Evolutionary conservation across 1,284 basidiomycete species (phyloP).

Genomic region (Marasmius tenuissimus): DNA sequence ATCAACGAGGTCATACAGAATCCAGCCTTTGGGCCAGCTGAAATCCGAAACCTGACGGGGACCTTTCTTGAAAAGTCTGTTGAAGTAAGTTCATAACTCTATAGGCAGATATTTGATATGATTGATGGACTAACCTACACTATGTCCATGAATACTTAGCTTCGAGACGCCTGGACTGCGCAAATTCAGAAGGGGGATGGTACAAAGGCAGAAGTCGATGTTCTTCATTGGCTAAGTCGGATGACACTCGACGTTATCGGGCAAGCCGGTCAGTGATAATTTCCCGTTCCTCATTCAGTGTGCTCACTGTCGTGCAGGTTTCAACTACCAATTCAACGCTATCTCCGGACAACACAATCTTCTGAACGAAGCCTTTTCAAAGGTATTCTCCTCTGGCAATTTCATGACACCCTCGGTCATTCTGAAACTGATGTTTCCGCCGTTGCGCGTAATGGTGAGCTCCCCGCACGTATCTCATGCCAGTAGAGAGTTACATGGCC

Average conservation of each 20-base stretch:
- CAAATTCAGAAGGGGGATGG: slow-evolving; percentile 6
- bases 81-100: background rate
- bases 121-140: background rate
- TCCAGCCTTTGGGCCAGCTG: slow-evolving; percentile 11
- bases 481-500: background rate
- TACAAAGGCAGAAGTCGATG: slow-evolving; percentile 36
- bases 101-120: background rate
- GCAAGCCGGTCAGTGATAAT: slow-evolving; percentile 45
- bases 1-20: slow-evolving; percentile 3
- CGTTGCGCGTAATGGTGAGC: slow-evolving; percentile 41
- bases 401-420: slow-evolving; percentile 27
- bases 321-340: slow-evolving; percentile 66
- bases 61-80: slow-evolving; percentile 13
- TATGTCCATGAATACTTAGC: slow-evolving; percentile 46
- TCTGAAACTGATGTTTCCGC: slow-evolving; percentile 37
- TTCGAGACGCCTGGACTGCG: slow-evolving; percentile 24
- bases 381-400: slow-evolving; percentile 33
- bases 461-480: background rate
- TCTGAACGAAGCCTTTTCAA: slow-evolving; percentile 47
- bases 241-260: slow-evolving; percentile 72
- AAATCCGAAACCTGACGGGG: slow-evolving; percentile 12
- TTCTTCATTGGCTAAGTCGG: slow-evolving; percentile 53
- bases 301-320: slow-evolving; percentile 36
- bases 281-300: background rate
- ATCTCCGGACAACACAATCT: slow-evolving; percentile 42